Conservation (phyloP, 345 rosid species). For the Melastoma malabathricum region DNA sequence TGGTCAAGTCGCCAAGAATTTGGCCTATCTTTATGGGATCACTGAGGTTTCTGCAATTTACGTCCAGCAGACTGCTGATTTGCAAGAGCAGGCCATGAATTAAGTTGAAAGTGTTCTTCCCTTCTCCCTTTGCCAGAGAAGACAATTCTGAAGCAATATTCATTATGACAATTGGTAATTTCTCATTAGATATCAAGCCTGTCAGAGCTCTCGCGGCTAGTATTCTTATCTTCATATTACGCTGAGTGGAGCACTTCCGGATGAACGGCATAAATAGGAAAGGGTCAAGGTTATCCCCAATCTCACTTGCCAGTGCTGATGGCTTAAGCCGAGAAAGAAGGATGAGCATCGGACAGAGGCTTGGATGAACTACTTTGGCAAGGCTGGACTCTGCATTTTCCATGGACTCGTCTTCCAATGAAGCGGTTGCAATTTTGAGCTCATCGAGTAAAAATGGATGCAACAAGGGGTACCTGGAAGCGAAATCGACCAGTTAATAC, state of each 20-base stretch:
- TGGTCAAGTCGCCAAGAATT: conserved; percentile 48
- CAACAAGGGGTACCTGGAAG: conserved; percentile 62
- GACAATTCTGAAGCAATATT: conserved; percentile 63
- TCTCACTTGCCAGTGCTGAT: conserved; percentile 73
- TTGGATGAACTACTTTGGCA: conserved; percentile 72
- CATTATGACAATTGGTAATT: conserved; percentile 43
- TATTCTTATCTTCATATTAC: conserved; percentile 72
- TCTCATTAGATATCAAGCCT: conserved; percentile 88
- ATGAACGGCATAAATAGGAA: conserved; percentile 87
- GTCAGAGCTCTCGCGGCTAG: conserved; percentile 89
- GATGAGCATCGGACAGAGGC: conserved; percentile 88
- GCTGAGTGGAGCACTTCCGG: conserved; percentile 80
- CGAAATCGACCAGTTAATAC: conserved; percentile 6
- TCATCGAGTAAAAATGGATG: conserved; percentile 73
- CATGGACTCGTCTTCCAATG: conserved; percentile 32
- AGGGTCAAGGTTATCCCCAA: conserved; percentile 85
- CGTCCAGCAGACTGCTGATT: conserved; percentile 59
- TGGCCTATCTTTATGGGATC: conserved; percentile 67
- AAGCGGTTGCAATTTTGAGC: conserved; percentile 62
- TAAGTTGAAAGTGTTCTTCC: conserved; percentile 38
- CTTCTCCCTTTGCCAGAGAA: conserved; percentile 14
- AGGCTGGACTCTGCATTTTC: conserved; percentile 46
- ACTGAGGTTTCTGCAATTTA: conserved; percentile 66
- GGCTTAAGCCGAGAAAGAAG: conserved; percentile 94
- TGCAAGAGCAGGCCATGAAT: conserved; percentile 83